phyloP scores from a whole-genome alignment of 2,329 filamentous ascomycete genomes.

The Cercospora sojina region DNA sequence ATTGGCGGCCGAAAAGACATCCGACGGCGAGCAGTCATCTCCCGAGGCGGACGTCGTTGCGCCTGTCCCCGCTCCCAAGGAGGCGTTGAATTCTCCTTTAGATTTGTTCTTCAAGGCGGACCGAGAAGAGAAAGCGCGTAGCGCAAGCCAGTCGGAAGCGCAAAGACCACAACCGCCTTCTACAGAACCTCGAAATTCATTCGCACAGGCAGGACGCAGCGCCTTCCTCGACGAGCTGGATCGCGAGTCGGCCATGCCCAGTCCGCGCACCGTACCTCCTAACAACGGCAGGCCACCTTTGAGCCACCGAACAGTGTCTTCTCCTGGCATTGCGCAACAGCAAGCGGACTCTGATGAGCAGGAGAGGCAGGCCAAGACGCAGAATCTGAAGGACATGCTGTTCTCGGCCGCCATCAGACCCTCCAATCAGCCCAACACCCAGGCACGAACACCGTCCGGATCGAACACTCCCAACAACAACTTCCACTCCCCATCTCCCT shows the following conservation, averaged over 20 bases:
- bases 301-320: conserved; percentile 37
- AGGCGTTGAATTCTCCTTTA: conserved; percentile 68
- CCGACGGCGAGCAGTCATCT: conserved; percentile 47
- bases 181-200: conserved; percentile 30
- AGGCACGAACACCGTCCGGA: conserved; percentile 24
- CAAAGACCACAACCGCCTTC: conserved; percentile 35
- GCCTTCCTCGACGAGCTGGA: conserved; percentile 71
- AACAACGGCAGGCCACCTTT: conserved; percentile 28
- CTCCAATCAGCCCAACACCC: conserved; percentile 25
- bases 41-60: conserved; percentile 48
- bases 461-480: conserved; percentile 20
- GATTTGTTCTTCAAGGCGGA: conserved; percentile 91
- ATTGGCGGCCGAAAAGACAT: conserved; percentile 50
- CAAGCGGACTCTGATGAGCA: conserved; percentile 35
- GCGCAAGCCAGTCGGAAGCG: conserved; percentile 52
- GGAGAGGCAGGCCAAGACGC: conserved; percentile 52
- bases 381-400: conserved; percentile 48
- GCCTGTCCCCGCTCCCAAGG: conserved; percentile 45
- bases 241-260: conserved; percentile 42
- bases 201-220: conserved; percentile 46
- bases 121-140: conserved; percentile 65
- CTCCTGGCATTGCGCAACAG: conserved; percentile 22
- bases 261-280: conserved; percentile 26
- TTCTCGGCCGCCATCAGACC: conserved; percentile 33
- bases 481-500: conserved; percentile 42